Percentiles rank a stretch among this genome's conserved stretches.
phyloP scores from a whole-genome alignment of 345 rosid genomes.

The Bruguiera parviflora region DNA sequence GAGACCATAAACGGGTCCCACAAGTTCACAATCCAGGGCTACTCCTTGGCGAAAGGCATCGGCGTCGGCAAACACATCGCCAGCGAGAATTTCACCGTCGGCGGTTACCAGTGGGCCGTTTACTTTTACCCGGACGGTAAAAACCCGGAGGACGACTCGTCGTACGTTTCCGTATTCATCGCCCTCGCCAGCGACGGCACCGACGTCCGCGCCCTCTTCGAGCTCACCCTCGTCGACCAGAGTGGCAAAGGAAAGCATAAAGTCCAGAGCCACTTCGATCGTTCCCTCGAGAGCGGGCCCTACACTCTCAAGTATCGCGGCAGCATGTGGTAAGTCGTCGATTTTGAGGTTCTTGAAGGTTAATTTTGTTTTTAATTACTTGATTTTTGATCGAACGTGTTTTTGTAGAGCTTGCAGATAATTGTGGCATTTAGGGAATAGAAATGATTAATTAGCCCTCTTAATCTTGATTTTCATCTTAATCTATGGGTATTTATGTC shows the following conservation, averaged over 20 bases:
- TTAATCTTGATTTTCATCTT: too few relatives aligned
- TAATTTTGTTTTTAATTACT: too few relatives aligned
- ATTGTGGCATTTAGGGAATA: too few relatives aligned
- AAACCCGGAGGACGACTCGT: constrained; percentile 56
- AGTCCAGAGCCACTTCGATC: constrained; percentile 70
- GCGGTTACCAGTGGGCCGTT: constrained; percentile 66
- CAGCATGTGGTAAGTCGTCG: constrained; percentile 44
- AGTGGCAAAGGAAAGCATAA: constrained; percentile 71
- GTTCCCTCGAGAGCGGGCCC: constrained; percentile 63
- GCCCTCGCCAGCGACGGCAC: constrained; percentile 70
- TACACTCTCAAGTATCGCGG: constrained; percentile 62
- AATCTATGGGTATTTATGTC: too few relatives aligned
- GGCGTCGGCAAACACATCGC: constrained; percentile 67
- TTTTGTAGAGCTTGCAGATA: too few relatives aligned
- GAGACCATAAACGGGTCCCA: constrained; percentile 59
- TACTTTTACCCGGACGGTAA: constrained; percentile 74
- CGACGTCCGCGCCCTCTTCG: constrained; percentile 62
- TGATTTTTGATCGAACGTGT: too few relatives aligned
- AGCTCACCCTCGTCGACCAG: constrained; percentile 64
- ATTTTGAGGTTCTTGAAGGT: too few relatives aligned
- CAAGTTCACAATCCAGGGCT: constrained; percentile 46
- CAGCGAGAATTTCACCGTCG: constrained; percentile 60
- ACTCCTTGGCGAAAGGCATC: constrained; percentile 67
- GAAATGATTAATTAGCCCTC: too few relatives aligned
- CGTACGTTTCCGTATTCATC: constrained; percentile 60